Evolutionary conservation across 257 asterid species (phyloP), one percentile per base, ranked within the genome.

Genomic region (Primulina huaijiensis): DNA sequence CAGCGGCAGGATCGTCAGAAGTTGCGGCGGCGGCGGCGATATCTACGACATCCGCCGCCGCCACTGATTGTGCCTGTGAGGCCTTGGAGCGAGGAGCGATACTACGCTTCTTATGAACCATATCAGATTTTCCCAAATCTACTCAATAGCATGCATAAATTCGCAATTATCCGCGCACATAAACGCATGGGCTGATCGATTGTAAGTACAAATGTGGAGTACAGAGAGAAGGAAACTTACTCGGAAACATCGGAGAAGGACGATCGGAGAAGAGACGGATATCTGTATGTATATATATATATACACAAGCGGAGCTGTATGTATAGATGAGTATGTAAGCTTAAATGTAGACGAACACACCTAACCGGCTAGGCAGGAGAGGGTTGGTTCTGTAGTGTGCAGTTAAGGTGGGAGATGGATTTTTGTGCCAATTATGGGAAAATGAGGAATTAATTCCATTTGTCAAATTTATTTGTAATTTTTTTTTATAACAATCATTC

Each of bases 51-150:
- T 50, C 56, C 61, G 20, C 62, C 69, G 67, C 63, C 35, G 56
- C 60, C 66, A 67, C 64, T 3, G 65, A 23, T 11, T 66, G 33
- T 7, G 76, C 31, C 58, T 71, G 77, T 38, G 81, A 67, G 70
- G 83, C 65, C 50, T 78, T 81, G 82, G 85, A 77, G 82, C 85
- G 85, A 64, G 82, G 72, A 72, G 76, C 82, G 80, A 69, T 55
- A 68, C 20, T 76, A 55, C 86, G 86, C 83, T 82, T 82, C 81
- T 78, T 82, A 61, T 73, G 83, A 74, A 81, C 86, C 86, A 82
- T 82, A 50, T 71, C 75, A 58, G 75, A 73, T 63, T 75, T 17
- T 60, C 71, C 71, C 23, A 31, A 16, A 57, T 63, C 64, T 70
- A 73, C 70, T 75, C 58, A 69, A 72, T 62, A 61, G 75, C 81